phyloP scores from a whole-genome alignment of 345 rosid genomes.

The Cochlearia excelsa region DNA sequence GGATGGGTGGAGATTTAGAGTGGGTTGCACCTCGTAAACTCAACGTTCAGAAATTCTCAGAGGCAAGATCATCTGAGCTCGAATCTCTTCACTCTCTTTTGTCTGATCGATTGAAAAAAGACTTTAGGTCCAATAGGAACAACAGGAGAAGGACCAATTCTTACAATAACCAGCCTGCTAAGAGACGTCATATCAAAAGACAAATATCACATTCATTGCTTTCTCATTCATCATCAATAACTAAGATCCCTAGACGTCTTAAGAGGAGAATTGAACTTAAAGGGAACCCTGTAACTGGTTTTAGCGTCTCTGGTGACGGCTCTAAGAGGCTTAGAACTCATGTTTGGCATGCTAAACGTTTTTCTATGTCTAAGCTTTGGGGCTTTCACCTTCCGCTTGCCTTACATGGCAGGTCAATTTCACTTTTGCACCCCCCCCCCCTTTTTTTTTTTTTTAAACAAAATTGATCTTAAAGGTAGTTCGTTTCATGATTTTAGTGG shows the following conservation, averaged over 20 bases:
- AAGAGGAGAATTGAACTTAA: conserved; percentile 61
- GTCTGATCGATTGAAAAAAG: conserved; percentile 47
- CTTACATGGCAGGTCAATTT: conserved; percentile 70
- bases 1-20: conserved; percentile 12
- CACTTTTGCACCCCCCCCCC: neutral
- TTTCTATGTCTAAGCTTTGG: conserved; percentile 79
- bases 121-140: conserved; percentile 63
- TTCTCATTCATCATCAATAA: conserved; percentile 28
- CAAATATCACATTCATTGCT: conserved; percentile 31
- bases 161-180: conserved; percentile 49
- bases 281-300: conserved; percentile 59
- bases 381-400: conserved; percentile 87
- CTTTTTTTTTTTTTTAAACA: no score
- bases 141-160: conserved; percentile 84
- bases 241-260: conserved; percentile 47
- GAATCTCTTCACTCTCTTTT: conserved; percentile 62
- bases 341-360: conserved; percentile 91
- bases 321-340: conserved; percentile 89
- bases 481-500: conserved; percentile 52
- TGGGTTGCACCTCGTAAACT: conserved; percentile 55
- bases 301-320: conserved; percentile 67
- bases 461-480: conserved; percentile 9
- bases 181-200: conserved; percentile 48
- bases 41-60: conserved; percentile 64
- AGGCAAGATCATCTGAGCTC: conserved; percentile 64